phyloP scores from a whole-genome alignment of 1,139 yeast genomes.

The Debaryomycetaceae sp. region DNA sequence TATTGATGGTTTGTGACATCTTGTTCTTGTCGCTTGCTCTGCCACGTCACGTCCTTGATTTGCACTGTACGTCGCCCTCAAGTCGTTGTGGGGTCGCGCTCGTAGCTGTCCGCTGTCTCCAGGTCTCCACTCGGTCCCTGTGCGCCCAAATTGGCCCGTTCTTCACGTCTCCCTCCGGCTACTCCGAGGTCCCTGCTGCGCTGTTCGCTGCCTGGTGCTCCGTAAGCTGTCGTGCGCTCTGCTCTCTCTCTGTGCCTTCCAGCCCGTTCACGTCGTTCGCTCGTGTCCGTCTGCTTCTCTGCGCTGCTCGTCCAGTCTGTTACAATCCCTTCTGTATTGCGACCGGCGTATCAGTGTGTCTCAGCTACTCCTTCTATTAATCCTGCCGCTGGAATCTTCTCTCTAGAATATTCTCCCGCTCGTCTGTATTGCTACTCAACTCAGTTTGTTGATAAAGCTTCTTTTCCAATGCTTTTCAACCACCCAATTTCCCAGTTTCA shows the following conservation, averaged over 20 bases:
- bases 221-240: neutral
- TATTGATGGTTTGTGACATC: conserved; percentile 38
- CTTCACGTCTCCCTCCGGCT: too few species aligned
- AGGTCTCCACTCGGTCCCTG: too few species aligned
- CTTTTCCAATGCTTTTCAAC: neutral
- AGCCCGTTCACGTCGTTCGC: neutral
- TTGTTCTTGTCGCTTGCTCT: neutral
- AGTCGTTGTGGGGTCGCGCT: too few species aligned
- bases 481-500: conserved; percentile 1
- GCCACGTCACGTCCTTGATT: too few species aligned
- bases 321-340: neutral
- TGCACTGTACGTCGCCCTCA: too few species aligned
- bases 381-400: neutral
- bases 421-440: neutral
- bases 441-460: neutral
- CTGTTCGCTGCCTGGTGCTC: neutral
- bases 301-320: neutral
- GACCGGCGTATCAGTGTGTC: neutral
- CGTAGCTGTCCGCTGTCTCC: too few species aligned
- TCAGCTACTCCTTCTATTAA: neutral
- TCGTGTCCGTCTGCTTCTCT: neutral
- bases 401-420: neutral
- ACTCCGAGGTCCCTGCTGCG: too few species aligned
- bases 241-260: neutral
- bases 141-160: too few species aligned